phyloP scores from a whole-genome alignment of 2,329 filamentous ascomycete species.

The Pseudonectria foliicola region DNA sequence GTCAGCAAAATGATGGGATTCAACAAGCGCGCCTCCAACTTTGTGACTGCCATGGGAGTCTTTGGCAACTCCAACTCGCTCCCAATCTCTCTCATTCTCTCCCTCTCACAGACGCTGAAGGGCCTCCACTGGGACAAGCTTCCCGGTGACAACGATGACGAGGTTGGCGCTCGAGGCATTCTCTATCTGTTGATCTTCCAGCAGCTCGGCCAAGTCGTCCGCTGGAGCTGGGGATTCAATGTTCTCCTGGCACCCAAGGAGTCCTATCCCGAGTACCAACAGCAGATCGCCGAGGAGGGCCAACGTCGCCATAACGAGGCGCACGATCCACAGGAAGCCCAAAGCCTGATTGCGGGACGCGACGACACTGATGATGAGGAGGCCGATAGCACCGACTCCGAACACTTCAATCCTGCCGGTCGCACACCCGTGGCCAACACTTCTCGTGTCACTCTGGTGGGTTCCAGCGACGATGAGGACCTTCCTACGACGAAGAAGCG shows the following conservation, averaged over 20 bases:
- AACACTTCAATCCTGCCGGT: constrained; percentile 47
- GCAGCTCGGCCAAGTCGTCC: constrained; percentile 87
- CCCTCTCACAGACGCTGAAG: constrained; percentile 82
- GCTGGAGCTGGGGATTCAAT: constrained; percentile 98
- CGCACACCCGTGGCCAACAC: constrained; percentile 46
- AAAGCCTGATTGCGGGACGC: constrained; percentile 34
- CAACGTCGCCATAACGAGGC: constrained; percentile 47
- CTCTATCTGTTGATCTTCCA: constrained; percentile 96
- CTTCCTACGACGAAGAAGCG: constrained; percentile 28
- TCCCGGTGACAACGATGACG: constrained; percentile 87
- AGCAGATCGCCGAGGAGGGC: constrained; percentile 49
- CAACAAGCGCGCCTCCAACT: constrained; percentile 80
- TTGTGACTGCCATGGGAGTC: constrained; percentile 92
- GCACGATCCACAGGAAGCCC: constrained; percentile 36
- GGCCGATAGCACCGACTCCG: constrained; percentile 36
- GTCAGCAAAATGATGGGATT: constrained; percentile 75
- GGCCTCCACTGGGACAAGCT: constrained; percentile 92
- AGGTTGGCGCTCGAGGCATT: constrained; percentile 89
- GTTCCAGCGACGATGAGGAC: constrained; percentile 40
- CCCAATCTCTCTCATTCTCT: constrained; percentile 91
- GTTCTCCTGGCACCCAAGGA: constrained; percentile 83
- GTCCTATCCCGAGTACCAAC: constrained; percentile 58
- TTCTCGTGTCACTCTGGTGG: constrained; percentile 42
- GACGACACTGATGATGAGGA: constrained; percentile 33
- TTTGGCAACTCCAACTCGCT: constrained; percentile 98